Evolutionary conservation across 164 flowering plant genomes (phyloP), one percentile per base, ranked within the genome.

Genomic region (Cinnamomum chago): DNA sequence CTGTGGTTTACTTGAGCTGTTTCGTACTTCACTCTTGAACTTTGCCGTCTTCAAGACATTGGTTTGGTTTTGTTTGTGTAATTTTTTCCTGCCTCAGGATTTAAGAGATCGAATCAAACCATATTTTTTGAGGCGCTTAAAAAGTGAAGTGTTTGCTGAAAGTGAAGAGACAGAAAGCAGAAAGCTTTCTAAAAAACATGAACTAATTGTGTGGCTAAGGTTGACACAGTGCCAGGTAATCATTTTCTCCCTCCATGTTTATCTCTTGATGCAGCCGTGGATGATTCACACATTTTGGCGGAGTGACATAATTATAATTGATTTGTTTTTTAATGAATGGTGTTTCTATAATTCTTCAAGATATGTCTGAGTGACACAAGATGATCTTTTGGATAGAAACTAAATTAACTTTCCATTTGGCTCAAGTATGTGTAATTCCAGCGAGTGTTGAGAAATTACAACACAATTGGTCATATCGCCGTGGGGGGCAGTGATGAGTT

Each of bases 151-250:
- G 5, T 92, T 92, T 75, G 71, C 76, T 78, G 91, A 88, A 75
- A 83, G 83, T 73, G 86, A 81, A 67, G 72, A 62, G n/a, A 25
- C 80, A 10, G 71, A 76, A 14, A 71, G 71, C 75, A 75, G 82
- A 33, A 80, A 85, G 72, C 93, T 96, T 81, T 94, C 99, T 25
- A 86, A 88, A 75, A 96, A 96, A 87, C 86, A 87, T 82, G 99
- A 96, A 83, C 76, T 94, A n/a, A 94, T 94, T 75, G 95, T 94
- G 47, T 96, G 99, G 99, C 82, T 96, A 68, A 86, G 80, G 83
- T 79, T 96, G 79, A 91, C 97, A 27, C 72, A 68, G 33, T 87
- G 90, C 76, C 98, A 96, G 97, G 99, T 96, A n/a, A 25, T 3
- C 11, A 15, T 10, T 50, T 28, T 64, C 28, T 35, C 35, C 18